Evolutionary conservation across 2,329 filamentous ascomycete genomes (phyloP).

Genomic region (Paecilomyces formosus): DNA sequence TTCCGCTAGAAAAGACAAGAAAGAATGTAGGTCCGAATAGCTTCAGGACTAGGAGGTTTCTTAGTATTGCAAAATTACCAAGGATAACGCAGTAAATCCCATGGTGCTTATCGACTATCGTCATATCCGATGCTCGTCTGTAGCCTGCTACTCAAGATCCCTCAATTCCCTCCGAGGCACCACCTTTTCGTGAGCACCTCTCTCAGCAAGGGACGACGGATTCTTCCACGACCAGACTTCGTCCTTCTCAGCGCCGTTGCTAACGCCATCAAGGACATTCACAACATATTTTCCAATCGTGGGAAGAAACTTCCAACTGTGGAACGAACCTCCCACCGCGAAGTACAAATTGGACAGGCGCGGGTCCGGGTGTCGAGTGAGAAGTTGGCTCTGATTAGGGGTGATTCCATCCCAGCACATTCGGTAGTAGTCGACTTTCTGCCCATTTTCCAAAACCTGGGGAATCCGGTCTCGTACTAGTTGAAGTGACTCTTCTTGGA

Average conservation of each 20-base stretch:
- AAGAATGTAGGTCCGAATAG: not conserved
- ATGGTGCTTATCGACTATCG: too few relatives aligned
- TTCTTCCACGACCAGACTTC: conserved; percentile 16
- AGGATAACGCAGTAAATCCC: too few relatives aligned
- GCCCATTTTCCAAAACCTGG: conserved; percentile 21
- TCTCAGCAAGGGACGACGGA: conserved; percentile 3
- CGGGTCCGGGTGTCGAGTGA: conserved; percentile 45
- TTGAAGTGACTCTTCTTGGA: conserved; percentile 35
- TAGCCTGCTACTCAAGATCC: conserved; percentile 12
- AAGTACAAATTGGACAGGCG: conserved; percentile 49
- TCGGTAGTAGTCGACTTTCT: conserved; percentile 35
- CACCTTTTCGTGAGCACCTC: conserved; percentile 22
- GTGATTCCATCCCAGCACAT: conserved; percentile 56
- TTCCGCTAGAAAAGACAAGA: not conserved
- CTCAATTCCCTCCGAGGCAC: conserved; percentile 17
- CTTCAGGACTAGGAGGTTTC: too few relatives aligned
- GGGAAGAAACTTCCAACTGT: conserved; percentile 60
- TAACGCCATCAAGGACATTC: conserved; percentile 18
- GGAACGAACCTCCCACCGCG: conserved; percentile 57
- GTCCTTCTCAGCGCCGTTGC: conserved; percentile 25
- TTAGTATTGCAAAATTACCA: too few relatives aligned
- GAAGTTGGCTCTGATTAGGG: conserved; percentile 56
- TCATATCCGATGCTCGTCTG: too few relatives aligned
- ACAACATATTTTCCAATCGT: conserved; percentile 52
- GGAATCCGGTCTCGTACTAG: conserved; percentile 16